A percentile compares a stretch with the other conserved stretches of the same genome.
Conservation (phyloP, 345 rosid species). For the Lepidium africanum region DNA sequence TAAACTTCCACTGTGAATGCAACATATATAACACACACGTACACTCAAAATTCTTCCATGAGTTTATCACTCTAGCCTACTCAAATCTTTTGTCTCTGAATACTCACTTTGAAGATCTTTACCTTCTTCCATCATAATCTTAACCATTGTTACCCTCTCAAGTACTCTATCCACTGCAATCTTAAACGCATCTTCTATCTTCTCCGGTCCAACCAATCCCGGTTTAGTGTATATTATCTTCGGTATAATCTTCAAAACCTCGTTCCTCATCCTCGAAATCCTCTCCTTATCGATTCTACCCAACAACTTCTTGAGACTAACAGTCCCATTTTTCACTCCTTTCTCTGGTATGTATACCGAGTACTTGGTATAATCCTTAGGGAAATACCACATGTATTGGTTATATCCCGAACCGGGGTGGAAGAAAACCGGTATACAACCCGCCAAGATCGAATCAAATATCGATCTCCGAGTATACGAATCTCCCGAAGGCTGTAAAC, state of each 20-base stretch:
- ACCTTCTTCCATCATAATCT: conserved; percentile 16
- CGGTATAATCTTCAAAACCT: conserved; percentile 43
- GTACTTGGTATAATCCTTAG: conserved; percentile 34
- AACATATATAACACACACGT: no score
- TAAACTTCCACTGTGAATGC: no score
- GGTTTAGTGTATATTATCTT: conserved; percentile 45
- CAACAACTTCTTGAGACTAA: conserved; percentile 17
- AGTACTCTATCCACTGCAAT: conserved; percentile 36
- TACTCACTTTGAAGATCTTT: conserved; percentile 17
- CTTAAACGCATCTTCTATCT: conserved; percentile 42
- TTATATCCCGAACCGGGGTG: conserved; percentile 40
- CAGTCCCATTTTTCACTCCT: conserved; percentile 18
- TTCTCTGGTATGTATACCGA: conserved; percentile 40
- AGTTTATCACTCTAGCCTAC: neutral
- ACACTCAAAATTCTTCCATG: no score
- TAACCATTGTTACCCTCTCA: conserved; percentile 31
- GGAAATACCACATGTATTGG: conserved; percentile 58
- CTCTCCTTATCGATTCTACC: conserved; percentile 6
- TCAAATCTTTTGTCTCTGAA: conserved; percentile 22
- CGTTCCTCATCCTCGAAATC: conserved; percentile 37
- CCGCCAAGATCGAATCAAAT: conserved; percentile 51
- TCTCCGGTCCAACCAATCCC: conserved; percentile 12
- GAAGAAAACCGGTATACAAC: conserved; percentile 74
- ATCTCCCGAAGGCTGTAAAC: conserved; percentile 59
- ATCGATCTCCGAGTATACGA: conserved; percentile 48